Conservation (phyloP, 2,329 filamentous ascomycete genomes). For the Karstenula rhodostoma region DNA sequence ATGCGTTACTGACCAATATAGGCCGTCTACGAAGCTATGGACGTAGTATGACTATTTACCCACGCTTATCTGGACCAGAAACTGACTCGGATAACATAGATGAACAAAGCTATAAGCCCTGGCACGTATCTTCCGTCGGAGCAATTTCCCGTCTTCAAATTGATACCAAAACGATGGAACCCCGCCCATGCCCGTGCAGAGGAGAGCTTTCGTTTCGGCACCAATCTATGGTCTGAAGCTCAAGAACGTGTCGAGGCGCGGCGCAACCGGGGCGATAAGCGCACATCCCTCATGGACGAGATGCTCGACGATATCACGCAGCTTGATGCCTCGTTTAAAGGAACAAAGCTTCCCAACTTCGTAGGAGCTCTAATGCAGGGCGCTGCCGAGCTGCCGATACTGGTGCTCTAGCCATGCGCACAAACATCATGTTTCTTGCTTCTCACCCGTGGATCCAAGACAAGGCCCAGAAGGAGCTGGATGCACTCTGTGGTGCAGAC, state of each 20-base stretch:
- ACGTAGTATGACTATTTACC: constrained; percentile 22
- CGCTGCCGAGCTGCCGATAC: constrained; percentile 39
- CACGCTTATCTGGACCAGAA: constrained; percentile 5
- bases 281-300: constrained; percentile 35
- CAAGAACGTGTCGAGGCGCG: constrained; percentile 27
- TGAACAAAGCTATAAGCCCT: constrained; percentile 26
- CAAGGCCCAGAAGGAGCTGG: constrained; percentile 31
- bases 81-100: constrained; percentile 17
- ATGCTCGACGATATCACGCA: constrained; percentile 29
- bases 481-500: constrained; percentile 25
- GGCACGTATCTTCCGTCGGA: constrained; percentile 33
- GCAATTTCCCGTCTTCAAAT: constrained; percentile 38
- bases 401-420: constrained; percentile 24
- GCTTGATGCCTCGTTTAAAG: constrained; percentile 19
- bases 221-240: constrained; percentile 29
- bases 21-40: constrained; percentile 31
- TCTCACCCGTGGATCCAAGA: constrained; percentile 32
- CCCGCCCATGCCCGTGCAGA: constrained; percentile 24
- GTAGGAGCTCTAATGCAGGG: constrained; percentile 28
- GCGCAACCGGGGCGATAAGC: constrained; percentile 30
- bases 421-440: constrained; percentile 34
- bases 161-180: constrained; percentile 30
- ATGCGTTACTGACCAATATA: constrained; percentile 10
- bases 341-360: constrained; percentile 23
- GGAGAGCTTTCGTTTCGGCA: constrained; percentile 20